phyloP scores from a whole-genome alignment of 1,284 basidiomycete species.

The Ustilago lituana region DNA sequence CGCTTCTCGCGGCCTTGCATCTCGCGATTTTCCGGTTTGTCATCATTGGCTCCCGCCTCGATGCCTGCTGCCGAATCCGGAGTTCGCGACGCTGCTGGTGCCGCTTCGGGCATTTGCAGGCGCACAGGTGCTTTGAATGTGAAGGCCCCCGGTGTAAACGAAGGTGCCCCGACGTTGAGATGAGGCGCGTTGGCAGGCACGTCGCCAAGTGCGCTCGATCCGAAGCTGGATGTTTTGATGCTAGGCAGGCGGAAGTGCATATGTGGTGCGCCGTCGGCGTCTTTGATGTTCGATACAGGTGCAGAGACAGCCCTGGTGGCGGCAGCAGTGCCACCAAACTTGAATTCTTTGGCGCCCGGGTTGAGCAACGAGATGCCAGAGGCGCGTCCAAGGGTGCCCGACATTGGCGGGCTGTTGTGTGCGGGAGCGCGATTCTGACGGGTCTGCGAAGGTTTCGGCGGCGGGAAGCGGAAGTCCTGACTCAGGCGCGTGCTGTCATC shows the following conservation, averaged over 20 bases:
- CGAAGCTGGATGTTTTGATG: conserved; percentile 58
- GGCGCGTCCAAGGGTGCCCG: conserved; percentile 35
- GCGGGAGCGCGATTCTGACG: not conserved
- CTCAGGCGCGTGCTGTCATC: conserved; percentile 21
- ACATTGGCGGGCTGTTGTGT: conserved; percentile 8
- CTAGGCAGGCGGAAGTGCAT: conserved; percentile 55
- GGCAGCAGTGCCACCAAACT: conserved; percentile 23
- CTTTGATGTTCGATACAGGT: conserved; percentile 7
- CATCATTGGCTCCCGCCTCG: not conserved
- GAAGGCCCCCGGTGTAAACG: conserved; percentile 55
- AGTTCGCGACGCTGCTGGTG: not conserved
- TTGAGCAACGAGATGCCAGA: conserved; percentile 44
- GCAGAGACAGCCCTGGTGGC: conserved; percentile 17
- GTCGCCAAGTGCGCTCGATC: conserved; percentile 39
- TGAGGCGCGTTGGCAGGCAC: conserved; percentile 20
- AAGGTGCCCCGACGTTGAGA: conserved; percentile 55
- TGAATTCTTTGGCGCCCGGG: conserved; percentile 53
- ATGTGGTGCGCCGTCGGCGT: not conserved
- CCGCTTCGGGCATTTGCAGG: conserved; percentile 23
- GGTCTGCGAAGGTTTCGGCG: conserved; percentile 5
- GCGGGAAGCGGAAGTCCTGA: conserved; percentile 53
- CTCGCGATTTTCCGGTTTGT: conserved; percentile 13
- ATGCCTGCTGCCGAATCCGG: not conserved
- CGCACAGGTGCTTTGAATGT: conserved; percentile 53
- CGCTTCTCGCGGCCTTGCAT: conserved; percentile 57